Conservation (phyloP, 1,284 basidiomycete genomes). For the Butyriboletus appendiculatus region DNA sequence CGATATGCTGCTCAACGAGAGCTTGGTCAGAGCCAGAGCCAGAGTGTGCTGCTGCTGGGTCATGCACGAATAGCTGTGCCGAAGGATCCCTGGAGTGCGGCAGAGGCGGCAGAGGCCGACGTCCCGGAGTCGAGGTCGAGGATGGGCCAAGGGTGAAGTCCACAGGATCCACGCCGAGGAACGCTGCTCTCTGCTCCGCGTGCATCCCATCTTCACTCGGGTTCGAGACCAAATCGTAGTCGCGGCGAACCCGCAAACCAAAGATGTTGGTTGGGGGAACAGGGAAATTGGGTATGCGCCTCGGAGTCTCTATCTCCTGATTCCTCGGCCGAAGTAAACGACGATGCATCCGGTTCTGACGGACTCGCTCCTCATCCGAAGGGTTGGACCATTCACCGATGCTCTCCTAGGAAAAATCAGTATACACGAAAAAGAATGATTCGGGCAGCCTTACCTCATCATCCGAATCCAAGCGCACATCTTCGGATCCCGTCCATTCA, state of each 20-base stretch:
- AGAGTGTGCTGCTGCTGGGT: conserved; percentile 66
- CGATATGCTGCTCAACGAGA: conserved; percentile 13
- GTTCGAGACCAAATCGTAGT: conserved; percentile 78
- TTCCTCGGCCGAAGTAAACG: conserved; percentile 53
- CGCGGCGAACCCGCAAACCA: conserved; percentile 38
- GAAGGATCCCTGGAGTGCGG: conserved; percentile 67
- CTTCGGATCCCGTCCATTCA: conserved; percentile 83
- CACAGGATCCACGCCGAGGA: conserved; percentile 43
- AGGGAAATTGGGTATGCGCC: conserved; percentile 76
- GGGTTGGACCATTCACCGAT: conserved; percentile 88
- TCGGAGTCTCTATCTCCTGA: conserved; percentile 52
- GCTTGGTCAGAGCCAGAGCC: conserved; percentile 45
- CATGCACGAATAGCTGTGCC: conserved; percentile 58
- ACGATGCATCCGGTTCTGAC: conserved; percentile 62
- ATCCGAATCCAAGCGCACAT: conserved; percentile 55
- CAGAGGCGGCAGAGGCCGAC: conserved; percentile 56
- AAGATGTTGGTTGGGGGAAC: conserved; percentile 59
- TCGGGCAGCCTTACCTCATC: conserved; percentile 52
- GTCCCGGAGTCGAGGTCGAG: conserved; percentile 37
- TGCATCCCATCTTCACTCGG: conserved; percentile 70
- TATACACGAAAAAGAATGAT: conserved; percentile 2
- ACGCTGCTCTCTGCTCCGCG: conserved; percentile 40
- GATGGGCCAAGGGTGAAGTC: conserved; percentile 39
- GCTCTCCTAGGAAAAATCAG: conserved; percentile 50
- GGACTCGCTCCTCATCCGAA: conserved; percentile 79